These are phyloP conservation scores for Musa schizocarpa DNA, from an alignment of 176 grass and related monocot species.

Conservation along the genomic window DNA sequence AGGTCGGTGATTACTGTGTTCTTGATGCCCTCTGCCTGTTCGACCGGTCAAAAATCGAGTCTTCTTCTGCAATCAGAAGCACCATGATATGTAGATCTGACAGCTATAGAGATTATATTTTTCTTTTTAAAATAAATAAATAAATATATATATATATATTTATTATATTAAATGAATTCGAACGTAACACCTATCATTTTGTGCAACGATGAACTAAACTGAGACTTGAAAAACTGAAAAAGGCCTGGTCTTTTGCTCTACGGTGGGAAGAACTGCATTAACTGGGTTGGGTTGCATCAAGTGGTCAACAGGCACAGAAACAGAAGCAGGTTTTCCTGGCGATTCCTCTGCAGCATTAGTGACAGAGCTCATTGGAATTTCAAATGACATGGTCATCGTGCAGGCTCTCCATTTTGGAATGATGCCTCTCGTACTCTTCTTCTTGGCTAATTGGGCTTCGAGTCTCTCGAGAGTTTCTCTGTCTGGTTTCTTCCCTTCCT, in stretches of 20 bases:
- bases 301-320: constrained; percentile 13
- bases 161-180: too few relatives aligned
- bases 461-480: constrained; percentile 11
- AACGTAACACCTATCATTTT: too few relatives aligned
- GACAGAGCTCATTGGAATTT: constrained; percentile 54
- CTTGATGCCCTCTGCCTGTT: constrained; percentile 55
- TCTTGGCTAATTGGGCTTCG: constrained; percentile 21
- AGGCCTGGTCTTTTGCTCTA: constrained; percentile 9
- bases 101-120: too few relatives aligned
- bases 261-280: constrained; percentile 19
- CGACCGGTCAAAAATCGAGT: constrained; percentile 20
- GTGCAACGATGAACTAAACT: too few relatives aligned
- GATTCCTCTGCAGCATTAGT: constrained; percentile 60
- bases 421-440: neutral
- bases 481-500: too few relatives aligned
- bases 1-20: constrained; percentile 44
- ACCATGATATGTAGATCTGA: neutral
- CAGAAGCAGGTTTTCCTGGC: constrained; percentile 19
- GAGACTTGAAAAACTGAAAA: too few relatives aligned
- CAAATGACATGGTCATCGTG: constrained; percentile 55
- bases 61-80: constrained; percentile 16
- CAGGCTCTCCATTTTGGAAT: constrained; percentile 31
- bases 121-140: too few relatives aligned
- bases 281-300: neutral
- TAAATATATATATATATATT: too few relatives aligned